Percentiles rank a stretch among this genome's conserved stretches.
Conservation (phyloP, 441 rosid genomes). For the Corymbia calophylla region DNA sequence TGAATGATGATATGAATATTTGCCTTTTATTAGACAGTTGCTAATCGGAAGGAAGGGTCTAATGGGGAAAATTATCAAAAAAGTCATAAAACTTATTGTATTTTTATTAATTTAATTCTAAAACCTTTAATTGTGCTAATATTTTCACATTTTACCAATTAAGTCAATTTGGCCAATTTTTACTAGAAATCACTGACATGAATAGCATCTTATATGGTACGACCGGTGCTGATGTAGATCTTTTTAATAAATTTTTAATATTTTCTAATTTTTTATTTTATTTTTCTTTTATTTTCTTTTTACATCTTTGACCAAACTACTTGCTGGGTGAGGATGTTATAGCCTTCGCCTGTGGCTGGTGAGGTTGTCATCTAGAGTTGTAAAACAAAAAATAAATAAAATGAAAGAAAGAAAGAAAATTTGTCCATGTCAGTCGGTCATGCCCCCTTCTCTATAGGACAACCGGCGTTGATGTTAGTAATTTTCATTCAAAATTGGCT, state of each 20-base stretch:
- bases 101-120: too few species aligned
- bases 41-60: neutral
- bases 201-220: accelerated
- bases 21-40: neutral
- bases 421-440: accelerated
- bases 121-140: accelerated
- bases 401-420: too few species aligned
- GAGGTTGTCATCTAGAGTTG: neutral
- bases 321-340: neutral
- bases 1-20: neutral
- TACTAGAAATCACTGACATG: accelerated
- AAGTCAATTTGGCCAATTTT: accelerated
- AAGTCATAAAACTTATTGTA: too few species aligned
- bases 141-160: neutral
- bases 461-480: too few species aligned
- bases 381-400: too few species aligned
- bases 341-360: accelerated
- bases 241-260: too few species aligned
- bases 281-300: too few species aligned
- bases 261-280: too few species aligned
- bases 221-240: accelerated
- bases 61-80: too few species aligned
- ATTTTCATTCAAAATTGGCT: too few species aligned
- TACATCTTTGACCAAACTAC: neutral
- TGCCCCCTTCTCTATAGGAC: neutral